These are phyloP conservation scores for Saccharum spontaneum DNA, from an alignment of 176 grass and related monocot species.

Conservation along the genomic window DNA sequence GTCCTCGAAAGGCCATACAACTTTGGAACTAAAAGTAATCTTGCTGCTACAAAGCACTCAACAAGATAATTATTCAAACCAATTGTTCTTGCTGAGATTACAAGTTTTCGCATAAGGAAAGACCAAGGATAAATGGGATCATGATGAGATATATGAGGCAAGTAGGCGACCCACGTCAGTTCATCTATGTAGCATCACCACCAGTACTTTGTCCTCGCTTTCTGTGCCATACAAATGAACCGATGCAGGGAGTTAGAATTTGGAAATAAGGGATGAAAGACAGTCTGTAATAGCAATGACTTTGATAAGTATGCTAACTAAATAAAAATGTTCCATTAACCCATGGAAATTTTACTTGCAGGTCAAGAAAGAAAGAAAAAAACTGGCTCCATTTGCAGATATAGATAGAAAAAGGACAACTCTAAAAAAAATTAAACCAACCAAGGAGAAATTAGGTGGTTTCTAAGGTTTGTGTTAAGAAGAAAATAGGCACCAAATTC, in stretches of 20 bases:
- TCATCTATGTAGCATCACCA: neutral
- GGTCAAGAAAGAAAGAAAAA: neutral
- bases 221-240: neutral
- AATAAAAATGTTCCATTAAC: neutral
- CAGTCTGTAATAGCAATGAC: neutral
- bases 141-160: neutral
- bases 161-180: neutral
- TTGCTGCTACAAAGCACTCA: neutral
- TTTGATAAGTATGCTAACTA: neutral
- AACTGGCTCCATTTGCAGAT: neutral
- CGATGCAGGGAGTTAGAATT: neutral
- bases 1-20: neutral
- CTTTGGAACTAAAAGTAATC: neutral
- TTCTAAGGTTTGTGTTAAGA: neutral
- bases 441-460: neutral
- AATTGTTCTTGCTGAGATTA: neutral
- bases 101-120: neutral
- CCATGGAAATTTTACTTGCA: neutral
- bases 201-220: neutral
- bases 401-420: neutral
- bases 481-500: neutral
- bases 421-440: neutral
- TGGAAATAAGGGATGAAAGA: neutral
- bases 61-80: neutral
- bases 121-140: neutral